These are phyloP conservation scores for Aspergillus melleus DNA, from an alignment of 2,329 filamentous ascomycete species.

Conservation along the genomic window DNA sequence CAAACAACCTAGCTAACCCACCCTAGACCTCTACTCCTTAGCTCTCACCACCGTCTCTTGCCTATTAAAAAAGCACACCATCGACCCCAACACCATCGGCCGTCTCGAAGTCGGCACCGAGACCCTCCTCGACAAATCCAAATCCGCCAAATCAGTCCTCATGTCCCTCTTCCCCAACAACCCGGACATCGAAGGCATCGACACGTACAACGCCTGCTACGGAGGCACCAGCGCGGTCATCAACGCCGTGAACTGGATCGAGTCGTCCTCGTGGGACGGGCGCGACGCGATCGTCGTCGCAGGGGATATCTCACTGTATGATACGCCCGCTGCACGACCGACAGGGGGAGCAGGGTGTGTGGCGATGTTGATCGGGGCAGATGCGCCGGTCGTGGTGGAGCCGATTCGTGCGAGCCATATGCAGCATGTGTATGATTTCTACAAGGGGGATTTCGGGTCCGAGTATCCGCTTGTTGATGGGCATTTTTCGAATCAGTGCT, in stretches of 20 bases:
- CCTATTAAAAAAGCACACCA: slow-evolving; percentile 78
- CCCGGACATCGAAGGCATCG: slow-evolving; percentile 79
- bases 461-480: slow-evolving; percentile 85
- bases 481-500: slow-evolving; percentile 79
- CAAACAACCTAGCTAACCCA: slow-evolving; percentile 34
- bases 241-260: slow-evolving; percentile 81
- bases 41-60: slow-evolving; percentile 75
- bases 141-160: slow-evolving; percentile 83
- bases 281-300: slow-evolving; percentile 77
- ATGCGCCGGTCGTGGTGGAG: slow-evolving; percentile 75
- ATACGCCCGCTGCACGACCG: slow-evolving; percentile 77
- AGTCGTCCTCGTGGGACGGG: slow-evolving; percentile 84
- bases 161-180: slow-evolving; percentile 86
- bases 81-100: slow-evolving; percentile 75
- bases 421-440: slow-evolving; percentile 84
- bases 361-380: slow-evolving; percentile 74
- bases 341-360: slow-evolving; percentile 79
- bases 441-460: slow-evolving; percentile 84
- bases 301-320: slow-evolving; percentile 82
- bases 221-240: slow-evolving; percentile 82
- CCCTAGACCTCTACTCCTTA: slow-evolving; percentile 84
- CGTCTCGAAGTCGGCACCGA: slow-evolving; percentile 83
- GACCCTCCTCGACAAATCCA: slow-evolving; percentile 85
- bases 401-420: slow-evolving; percentile 78
- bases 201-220: slow-evolving; percentile 84